Percentiles rank a stretch among this genome's conserved stretches.
These are phyloP conservation scores for Breviolum minutum DNA, from an alignment of 73 alveolate genomes.

Conservation along the genomic window DNA sequence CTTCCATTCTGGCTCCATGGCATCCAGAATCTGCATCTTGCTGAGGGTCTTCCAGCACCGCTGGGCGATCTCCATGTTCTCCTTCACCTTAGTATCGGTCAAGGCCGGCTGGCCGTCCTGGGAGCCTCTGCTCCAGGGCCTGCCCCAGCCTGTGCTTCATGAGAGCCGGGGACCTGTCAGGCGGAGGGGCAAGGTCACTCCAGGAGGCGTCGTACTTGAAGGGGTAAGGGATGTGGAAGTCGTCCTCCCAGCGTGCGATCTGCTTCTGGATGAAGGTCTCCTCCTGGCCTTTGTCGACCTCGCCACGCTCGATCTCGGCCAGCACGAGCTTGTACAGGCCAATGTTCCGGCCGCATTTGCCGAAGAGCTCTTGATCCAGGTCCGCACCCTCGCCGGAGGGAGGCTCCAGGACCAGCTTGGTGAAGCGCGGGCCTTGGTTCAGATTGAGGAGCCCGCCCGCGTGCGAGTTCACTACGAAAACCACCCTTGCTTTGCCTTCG, in stretches of 20 bases:
- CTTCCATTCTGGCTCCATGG: constrained; percentile 23
- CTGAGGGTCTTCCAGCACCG: neutral
- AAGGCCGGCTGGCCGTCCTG: constrained; percentile 29
- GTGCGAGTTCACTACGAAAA: constrained; percentile 28
- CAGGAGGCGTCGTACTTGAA: neutral
- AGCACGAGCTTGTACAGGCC: constrained; percentile 39
- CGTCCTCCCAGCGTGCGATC: neutral
- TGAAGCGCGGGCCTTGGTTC: constrained; percentile 21
- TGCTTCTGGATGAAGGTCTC: neutral
- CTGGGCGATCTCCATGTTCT: constrained; percentile 1
- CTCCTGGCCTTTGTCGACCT: constrained; percentile 7
- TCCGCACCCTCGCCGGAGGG: neutral
- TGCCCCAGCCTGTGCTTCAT: constrained; percentile 31
- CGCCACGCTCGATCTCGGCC: constrained; percentile 10
- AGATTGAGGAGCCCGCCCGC: constrained; percentile 31
- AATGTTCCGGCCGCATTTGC: constrained; percentile 5
- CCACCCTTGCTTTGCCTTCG: neutral
- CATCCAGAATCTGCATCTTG: constrained; percentile 25
- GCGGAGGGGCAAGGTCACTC: neutral
- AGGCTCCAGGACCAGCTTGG: constrained; percentile 3
- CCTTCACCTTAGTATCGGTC: neutral
- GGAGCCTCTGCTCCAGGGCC: constrained; percentile 45
- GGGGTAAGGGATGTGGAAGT: too few relatives aligned
- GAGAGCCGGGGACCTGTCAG: neutral
- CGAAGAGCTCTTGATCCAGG: constrained; percentile 39